Evolutionary conservation across 345 rosid genomes (phyloP), one percentile per base, ranked within the genome.

Genomic region (Psidium guajava): DNA sequence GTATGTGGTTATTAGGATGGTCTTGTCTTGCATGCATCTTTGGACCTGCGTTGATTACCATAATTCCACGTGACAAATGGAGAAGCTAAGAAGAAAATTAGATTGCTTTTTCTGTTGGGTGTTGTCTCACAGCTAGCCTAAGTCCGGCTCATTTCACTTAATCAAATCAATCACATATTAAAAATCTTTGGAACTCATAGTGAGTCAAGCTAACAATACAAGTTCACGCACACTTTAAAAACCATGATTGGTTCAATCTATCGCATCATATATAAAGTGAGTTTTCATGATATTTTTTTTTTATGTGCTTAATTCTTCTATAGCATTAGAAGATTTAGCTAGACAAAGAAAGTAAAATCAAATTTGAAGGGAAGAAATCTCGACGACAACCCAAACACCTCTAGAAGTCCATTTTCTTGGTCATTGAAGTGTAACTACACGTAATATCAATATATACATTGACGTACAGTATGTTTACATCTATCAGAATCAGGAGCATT

Each of bases 1-100:
- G 53, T 97, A 96, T 44, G 98, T 97, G 82, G 99, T 96, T n/a
- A 90, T 92, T 27, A 97, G 92, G 82, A 97, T 91, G 51, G 90
- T 91, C 88, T 89, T 96, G 84, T 97, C 99, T 56, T 93, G 95
- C 2, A 95, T 94, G 44, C 98, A 94, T 93, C 98, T 86, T 90
- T 97, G 99, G 83, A 97, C 98, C 99, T 97, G 80, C 2, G 0
- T 32, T 21, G 22, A 69, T 9, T 36, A 8, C 13, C 11, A 18
- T 18, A 69, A 32, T 18, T 69, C 7, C 22, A 36, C 20, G 18
- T 69, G 47, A 28, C 22, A 36, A 69, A 36, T 9, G 6, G 2
- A 69, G 13, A 69, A 36, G 10, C 22, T 36, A 36, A 69, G 13
- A 32, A 69, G 47, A 1, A 36, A 69, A 69, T 18, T 2, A 9